Percentiles rank a stretch among this genome's conserved stretches.
Conservation (phyloP, 306 rosid genomes). For the Delonix regia region DNA sequence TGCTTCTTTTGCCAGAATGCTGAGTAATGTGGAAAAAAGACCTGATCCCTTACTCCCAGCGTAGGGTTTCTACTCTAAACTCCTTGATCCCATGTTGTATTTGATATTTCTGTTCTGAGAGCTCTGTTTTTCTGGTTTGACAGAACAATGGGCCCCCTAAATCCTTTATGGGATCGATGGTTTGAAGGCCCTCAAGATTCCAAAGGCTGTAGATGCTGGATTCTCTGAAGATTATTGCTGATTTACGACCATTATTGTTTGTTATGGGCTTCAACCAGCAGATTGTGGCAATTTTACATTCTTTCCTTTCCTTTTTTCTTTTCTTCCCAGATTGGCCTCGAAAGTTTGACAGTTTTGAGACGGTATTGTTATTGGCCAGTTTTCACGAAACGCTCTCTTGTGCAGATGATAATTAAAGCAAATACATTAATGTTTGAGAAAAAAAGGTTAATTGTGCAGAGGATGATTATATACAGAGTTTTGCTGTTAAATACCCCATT, state of each 20-base stretch:
- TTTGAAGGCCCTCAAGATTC: constrained; percentile 92
- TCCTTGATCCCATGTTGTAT: neutral
- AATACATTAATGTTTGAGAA: constrained; percentile 39
- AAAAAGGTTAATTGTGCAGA: constrained; percentile 30
- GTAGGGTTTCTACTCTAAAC: constrained; percentile 47
- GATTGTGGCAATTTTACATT: constrained; percentile 19
- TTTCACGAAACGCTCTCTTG: constrained; percentile 42
- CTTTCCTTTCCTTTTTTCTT: neutral
- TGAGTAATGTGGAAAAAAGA: constrained; percentile 71
- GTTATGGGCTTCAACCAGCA: constrained; percentile 35
- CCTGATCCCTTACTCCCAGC: constrained; percentile 89
- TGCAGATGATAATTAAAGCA: constrained; percentile 57
- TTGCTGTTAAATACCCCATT: no score
- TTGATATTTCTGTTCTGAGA: neutral
- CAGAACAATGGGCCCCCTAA: constrained; percentile 83
- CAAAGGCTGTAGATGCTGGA: constrained; percentile 89
- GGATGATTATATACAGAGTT: constrained; percentile 1
- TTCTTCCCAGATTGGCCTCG: constrained; percentile 27
- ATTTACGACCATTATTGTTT: constrained; percentile 5
- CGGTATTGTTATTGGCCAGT: constrained; percentile 26
- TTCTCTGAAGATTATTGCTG: constrained; percentile 57
- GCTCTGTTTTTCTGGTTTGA: constrained; percentile 29
- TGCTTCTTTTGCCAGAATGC: constrained; percentile 65
- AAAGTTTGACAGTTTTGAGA: constrained; percentile 40
- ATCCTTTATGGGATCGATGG: constrained; percentile 92